Conservation (phyloP, 805 yeast genomes). For the Saturnispora halmiae region DNA sequence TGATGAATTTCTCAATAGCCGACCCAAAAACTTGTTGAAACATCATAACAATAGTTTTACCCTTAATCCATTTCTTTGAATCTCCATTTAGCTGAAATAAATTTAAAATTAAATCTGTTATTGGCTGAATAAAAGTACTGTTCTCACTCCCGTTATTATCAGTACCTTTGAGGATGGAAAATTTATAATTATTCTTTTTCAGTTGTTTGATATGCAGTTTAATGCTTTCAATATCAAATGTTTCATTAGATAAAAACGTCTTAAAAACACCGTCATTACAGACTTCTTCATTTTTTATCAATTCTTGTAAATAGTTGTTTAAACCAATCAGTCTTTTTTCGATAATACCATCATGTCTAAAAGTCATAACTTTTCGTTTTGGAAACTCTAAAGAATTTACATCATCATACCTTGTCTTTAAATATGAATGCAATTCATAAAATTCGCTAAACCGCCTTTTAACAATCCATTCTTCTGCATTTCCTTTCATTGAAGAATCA, state of each 20-base stretch:
- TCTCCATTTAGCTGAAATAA: constrained; percentile 48
- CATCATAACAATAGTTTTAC: constrained; percentile 71
- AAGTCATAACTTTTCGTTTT: constrained; percentile 58
- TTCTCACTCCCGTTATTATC: neutral
- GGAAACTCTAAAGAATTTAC: constrained; percentile 47
- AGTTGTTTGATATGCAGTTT: constrained; percentile 29
- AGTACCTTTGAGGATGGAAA: constrained; percentile 7
- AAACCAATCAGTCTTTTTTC: constrained; percentile 56
- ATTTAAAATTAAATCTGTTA: constrained; percentile 65
- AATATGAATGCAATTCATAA: constrained; percentile 55
- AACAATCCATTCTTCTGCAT: constrained; percentile 78
- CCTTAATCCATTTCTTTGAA: constrained; percentile 71
- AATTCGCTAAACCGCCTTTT: constrained; percentile 85
- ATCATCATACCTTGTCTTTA: constrained; percentile 43
- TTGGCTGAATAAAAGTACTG: constrained; percentile 62
- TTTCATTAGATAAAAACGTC: constrained; percentile 67
- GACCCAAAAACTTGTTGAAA: constrained; percentile 83
- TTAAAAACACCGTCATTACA: constrained; percentile 69
- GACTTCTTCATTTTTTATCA: constrained; percentile 56
- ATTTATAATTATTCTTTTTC: constrained; percentile 36
- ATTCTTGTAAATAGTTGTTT: constrained; percentile 49
- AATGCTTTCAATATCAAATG: constrained; percentile 30
- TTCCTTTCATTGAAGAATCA: constrained; percentile 25
- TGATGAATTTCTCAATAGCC: constrained; percentile 60
- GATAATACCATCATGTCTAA: constrained; percentile 53